Evolutionary conservation across 2,329 filamentous ascomycete species (phyloP).

Genomic region (Pezicula rhizophila): DNA sequence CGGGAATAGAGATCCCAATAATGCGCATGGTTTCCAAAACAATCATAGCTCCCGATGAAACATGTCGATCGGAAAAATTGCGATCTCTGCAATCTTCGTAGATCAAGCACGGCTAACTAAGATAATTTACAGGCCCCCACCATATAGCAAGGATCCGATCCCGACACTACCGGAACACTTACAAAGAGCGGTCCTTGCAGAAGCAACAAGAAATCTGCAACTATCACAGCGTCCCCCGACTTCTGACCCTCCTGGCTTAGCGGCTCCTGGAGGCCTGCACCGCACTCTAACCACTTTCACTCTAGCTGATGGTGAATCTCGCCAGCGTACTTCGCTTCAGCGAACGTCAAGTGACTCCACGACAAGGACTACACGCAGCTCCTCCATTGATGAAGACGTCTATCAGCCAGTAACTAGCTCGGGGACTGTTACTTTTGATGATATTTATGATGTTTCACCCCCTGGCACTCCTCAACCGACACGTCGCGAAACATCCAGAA

Average conservation of each 20-base stretch:
- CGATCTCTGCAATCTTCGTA: too few species aligned
- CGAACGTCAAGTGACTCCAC: slow-evolving; percentile 33
- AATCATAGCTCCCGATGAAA: too few species aligned
- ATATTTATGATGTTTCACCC: slow-evolving; percentile 29
- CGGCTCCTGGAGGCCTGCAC: slow-evolving; percentile 15
- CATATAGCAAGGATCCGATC: slow-evolving; percentile 61
- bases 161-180: slow-evolving; percentile 28
- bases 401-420: slow-evolving; percentile 29
- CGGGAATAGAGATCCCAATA: too few species aligned
- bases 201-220: slow-evolving; percentile 20
- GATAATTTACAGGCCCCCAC: slow-evolving; percentile 48
- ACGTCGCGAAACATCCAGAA: neutral
- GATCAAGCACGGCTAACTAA: too few species aligned
- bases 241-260: slow-evolving; percentile 17
- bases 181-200: slow-evolving; percentile 25
- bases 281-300: slow-evolving; percentile 22
- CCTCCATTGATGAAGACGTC: slow-evolving; percentile 20
- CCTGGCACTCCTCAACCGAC: slow-evolving; percentile 21
- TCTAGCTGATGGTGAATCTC: slow-evolving; percentile 8
- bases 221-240: slow-evolving; percentile 18
- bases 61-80: too few species aligned
- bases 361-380: slow-evolving; percentile 16
- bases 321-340: slow-evolving; percentile 24
- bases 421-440: slow-evolving; percentile 16
- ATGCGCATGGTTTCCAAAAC: too few species aligned